Percentiles rank a stretch among this genome's conserved stretches.
These are phyloP conservation scores for Linanthus parryae DNA, from an alignment of 148 eudicot species.

Conservation along the genomic window DNA sequence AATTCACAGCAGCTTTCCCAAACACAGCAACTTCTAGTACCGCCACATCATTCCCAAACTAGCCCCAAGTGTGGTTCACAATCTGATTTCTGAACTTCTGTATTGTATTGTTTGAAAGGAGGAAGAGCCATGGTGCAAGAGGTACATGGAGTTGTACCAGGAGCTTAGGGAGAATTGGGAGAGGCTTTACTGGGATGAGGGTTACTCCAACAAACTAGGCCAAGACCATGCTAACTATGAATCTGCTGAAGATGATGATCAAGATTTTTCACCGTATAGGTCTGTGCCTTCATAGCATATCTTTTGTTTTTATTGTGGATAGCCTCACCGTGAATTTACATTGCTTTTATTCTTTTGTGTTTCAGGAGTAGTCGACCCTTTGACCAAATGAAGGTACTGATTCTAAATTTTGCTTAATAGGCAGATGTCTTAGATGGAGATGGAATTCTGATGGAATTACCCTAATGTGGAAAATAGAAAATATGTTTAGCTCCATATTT, in stretches of 20 bases:
- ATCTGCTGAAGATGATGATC: constrained; percentile 94
- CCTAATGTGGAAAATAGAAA: too few species aligned
- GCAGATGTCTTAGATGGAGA: not conserved
- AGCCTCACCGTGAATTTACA: too few species aligned
- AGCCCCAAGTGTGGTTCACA: too few species aligned
- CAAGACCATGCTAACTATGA: constrained; percentile 92
- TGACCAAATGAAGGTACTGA: constrained; percentile 71
- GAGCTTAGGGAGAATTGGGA: constrained; percentile 99
- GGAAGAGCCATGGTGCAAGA: constrained; percentile 91
- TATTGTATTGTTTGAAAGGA: constrained; percentile 49
- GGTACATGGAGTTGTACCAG: constrained; percentile 87
- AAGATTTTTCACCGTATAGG: constrained; percentile 94
- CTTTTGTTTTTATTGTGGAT: not conserved
- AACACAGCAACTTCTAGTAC: too few species aligned
- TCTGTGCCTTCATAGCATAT: constrained; percentile 6
- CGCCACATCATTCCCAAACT: too few species aligned
- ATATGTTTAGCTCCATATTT: too few species aligned
- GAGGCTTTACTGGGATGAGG: constrained; percentile 93
- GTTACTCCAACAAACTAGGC: constrained; percentile 88
- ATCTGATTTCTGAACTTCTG: too few species aligned
- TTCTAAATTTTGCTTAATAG: too few species aligned
- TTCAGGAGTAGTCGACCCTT: constrained; percentile 51
- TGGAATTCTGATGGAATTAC: too few species aligned
- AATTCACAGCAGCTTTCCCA: too few species aligned
- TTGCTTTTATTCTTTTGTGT: too few species aligned